Evolutionary conservation across 441 rosid species (phyloP).

Genomic region (Heliophila coronopifolia): DNA sequence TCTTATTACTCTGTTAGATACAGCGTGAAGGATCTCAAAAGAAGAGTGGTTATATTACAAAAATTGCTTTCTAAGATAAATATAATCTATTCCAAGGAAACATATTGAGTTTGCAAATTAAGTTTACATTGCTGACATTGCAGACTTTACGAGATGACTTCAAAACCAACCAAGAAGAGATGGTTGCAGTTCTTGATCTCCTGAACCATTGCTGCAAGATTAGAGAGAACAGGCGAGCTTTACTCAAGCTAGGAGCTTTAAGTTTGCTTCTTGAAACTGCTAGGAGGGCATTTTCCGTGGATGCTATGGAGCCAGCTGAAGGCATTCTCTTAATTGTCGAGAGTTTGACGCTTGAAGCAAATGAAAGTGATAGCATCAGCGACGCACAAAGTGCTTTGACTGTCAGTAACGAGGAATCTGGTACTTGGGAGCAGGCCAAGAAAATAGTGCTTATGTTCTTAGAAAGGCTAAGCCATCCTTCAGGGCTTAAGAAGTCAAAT

Average conservation of each 20-base stretch:
- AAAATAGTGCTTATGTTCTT: conserved; percentile 97
- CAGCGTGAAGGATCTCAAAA: conserved; percentile 11
- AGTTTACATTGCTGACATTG: conserved; percentile 23
- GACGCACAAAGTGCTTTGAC: conserved; percentile 75
- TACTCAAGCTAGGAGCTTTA: conserved; percentile 83
- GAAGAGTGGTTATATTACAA: conserved; percentile 1
- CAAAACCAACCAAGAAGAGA: conserved; percentile 93
- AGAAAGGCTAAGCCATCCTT: conserved; percentile 91
- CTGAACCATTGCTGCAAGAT: conserved; percentile 98
- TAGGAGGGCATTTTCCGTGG: conserved; percentile 94
- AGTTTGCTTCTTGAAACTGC: conserved; percentile 99
- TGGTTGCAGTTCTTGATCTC: conserved; percentile 95
- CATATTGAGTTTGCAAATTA: conserved; percentile 16
- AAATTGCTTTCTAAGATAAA: conserved; percentile 7
- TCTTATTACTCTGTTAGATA: conserved; percentile 6
- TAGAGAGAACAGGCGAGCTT: conserved; percentile 84
- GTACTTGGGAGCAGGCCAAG: conserved; percentile 94
- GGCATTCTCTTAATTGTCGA: conserved; percentile 99
- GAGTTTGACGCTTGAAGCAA: conserved; percentile 95
- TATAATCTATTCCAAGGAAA: not conserved
- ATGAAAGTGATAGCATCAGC: conserved; percentile 86
- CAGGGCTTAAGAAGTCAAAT: conserved; percentile 85
- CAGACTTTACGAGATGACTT: conserved; percentile 90
- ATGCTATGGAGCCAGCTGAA: conserved; percentile 99
- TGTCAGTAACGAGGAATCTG: conserved; percentile 83